A percentile compares a stretch with the other conserved stretches of the same genome.
phyloP scores from a whole-genome alignment of 179 eudicot species.

The Beta corolliflora region DNA sequence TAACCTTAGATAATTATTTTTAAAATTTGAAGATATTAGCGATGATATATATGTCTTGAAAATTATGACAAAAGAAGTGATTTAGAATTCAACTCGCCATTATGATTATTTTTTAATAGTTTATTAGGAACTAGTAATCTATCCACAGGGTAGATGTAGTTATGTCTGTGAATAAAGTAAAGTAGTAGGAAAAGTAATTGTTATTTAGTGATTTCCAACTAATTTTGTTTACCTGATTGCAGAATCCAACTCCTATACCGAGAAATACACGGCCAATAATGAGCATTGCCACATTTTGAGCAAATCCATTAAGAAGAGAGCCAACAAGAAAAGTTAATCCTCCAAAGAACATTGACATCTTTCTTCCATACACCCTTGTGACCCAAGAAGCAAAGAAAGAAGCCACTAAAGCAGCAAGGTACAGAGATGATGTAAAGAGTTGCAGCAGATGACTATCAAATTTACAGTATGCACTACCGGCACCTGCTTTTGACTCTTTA shows the following conservation, averaged over 20 bases:
- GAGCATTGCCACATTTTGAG: conserved; percentile 27
- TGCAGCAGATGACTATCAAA: conserved; percentile 37
- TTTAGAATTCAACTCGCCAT: too few relatives aligned
- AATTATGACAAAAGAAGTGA: too few relatives aligned
- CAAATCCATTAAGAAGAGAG: conserved; percentile 35
- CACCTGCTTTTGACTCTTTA: conserved; percentile 9
- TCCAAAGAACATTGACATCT: conserved; percentile 32
- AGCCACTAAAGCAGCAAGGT: conserved; percentile 35
- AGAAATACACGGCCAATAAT: conserved; percentile 36
- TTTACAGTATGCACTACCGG: conserved; percentile 34
- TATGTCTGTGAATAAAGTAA: too few relatives aligned
- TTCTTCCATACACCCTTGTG: conserved; percentile 28
- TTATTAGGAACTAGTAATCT: too few relatives aligned
- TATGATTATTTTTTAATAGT: too few relatives aligned
- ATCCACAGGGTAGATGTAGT: too few relatives aligned
- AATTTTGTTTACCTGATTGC: conserved; percentile 31
- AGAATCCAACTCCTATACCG: conserved; percentile 37
- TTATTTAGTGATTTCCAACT: too few relatives aligned
- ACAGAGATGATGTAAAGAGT: conserved; percentile 33
- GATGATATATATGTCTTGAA: too few relatives aligned
- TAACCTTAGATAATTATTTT: too few relatives aligned
- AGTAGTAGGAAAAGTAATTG: too few relatives aligned
- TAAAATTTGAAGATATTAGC: too few relatives aligned
- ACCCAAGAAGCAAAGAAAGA: conserved; percentile 28
- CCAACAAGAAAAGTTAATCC: conserved; percentile 37